phyloP scores from a whole-genome alignment of 2,329 filamentous ascomycete genomes.

The Aspergillus ibericus region DNA sequence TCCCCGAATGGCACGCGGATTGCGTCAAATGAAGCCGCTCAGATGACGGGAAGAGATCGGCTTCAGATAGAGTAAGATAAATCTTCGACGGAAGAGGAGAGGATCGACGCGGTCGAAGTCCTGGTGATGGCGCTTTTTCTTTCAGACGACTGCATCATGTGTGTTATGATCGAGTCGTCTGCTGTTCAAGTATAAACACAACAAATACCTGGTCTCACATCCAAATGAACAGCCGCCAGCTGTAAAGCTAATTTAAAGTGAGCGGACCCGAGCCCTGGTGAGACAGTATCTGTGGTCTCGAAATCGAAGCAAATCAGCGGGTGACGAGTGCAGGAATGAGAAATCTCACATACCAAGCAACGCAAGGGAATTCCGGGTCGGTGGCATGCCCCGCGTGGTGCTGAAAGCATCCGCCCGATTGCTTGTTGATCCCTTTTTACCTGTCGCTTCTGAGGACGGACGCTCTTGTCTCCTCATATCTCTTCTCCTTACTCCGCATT shows the following conservation, averaged over 20 bases:
- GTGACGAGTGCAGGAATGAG: not conserved
- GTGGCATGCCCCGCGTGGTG: not conserved
- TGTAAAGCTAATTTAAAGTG: not conserved
- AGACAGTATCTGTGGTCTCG: not conserved
- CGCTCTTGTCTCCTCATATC: not conserved
- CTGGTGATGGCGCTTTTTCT: not conserved
- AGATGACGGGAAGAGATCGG: not conserved
- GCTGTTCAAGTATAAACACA: not conserved
- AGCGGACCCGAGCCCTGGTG: not conserved
- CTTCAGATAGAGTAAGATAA: not conserved
- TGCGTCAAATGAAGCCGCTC: not conserved
- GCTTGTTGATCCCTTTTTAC: not conserved
- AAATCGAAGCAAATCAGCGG: not conserved
- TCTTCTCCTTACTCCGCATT: too few relatives aligned
- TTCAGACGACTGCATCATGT: not conserved
- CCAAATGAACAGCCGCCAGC: not conserved
- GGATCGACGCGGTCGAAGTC: conserved; percentile 1
- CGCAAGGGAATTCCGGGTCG: not conserved
- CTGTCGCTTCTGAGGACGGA: not conserved
- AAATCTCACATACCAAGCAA: not conserved
- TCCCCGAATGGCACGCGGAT: not conserved
- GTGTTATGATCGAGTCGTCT: not conserved
- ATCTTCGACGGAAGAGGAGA: not conserved
- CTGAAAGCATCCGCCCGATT: not conserved
- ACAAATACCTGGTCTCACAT: not conserved